Base-by-base conservation (phyloP, 306 rosid genomes). In the Adenanthera pavonina region DNA sequence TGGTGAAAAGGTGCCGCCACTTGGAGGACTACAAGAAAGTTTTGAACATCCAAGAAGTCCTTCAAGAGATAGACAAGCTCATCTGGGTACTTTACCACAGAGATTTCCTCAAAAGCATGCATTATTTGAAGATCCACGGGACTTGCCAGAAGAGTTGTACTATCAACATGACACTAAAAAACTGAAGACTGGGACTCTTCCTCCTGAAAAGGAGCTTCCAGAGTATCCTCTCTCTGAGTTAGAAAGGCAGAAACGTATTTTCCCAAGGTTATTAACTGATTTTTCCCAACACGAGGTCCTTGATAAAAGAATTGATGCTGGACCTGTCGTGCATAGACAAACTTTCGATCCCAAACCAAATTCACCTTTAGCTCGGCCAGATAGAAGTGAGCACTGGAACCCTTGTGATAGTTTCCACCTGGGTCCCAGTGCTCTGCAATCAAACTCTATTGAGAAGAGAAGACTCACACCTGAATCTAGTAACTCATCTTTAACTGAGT, bases 201-300 rank as follows among this genome's bases (percentile, higher is more conserved):
- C 86, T 71, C 83, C 81, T 13, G 93, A 92, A 51, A 87, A 83
- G 59, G 99, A 93, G 89, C 91, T 95, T 84, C 98, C 97, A 30
- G 97, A 95, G 79, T 89, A 89, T 86, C 87, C 91, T 74, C 84
- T 85, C 20, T 85, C 88, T 38, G 97, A 88, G 38, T 82, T 86
- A 71, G 94, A 90, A 79, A 90, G 86, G 77, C 94, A 95, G 60
- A 91, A 82, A 80, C 90, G 61, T 80, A 82, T 20, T 36, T 81
- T 90, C 73, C 89, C 92, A 11, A 81, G 89, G 81, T 46, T 52
- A 66, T 69, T 73, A 75, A 59, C 96, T 79, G 90, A 88, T 80
- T 81, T 86, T 69, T 72, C 92, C 71, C 91, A 75, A 68, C 83
- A 69, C 19, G 92, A 88, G 72, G 52, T 76, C 78, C 82, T 85